A percentile compares a stretch with the other conserved stretches of the same genome.
Conservation (phyloP, 306 rosid species). For the Leucaena leucocephala region DNA sequence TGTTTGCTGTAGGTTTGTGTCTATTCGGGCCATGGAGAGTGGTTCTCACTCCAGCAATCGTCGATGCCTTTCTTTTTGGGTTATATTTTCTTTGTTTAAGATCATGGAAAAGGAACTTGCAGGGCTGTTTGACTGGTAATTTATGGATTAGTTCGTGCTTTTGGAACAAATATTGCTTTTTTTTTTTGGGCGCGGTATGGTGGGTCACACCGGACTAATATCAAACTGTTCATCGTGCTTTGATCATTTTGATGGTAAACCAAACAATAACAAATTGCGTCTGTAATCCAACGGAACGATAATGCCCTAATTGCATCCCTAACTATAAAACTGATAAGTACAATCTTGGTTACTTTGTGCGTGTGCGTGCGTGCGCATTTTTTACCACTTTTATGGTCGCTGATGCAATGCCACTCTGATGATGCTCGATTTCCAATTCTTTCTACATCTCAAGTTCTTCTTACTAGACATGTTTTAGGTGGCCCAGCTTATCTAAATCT, state of each 20-base stretch:
- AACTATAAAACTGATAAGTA: not conserved
- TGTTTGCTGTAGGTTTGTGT: conserved; percentile 49
- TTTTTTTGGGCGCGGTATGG: too few relatives aligned
- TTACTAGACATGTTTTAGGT: not conserved
- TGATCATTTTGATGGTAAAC: conserved; percentile 9
- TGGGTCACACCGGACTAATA: not conserved
- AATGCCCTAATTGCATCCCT: not conserved
- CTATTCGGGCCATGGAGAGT: conserved; percentile 59
- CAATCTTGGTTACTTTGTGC: conserved; percentile 8
- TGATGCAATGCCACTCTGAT: not conserved
- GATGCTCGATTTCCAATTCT: not conserved
- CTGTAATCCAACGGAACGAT: not conserved
- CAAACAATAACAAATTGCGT: not conserved
- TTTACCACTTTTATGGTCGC: too few relatives aligned
- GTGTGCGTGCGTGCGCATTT: too few relatives aligned
- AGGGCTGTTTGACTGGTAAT: conserved; percentile 50
- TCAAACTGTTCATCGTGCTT: not conserved
- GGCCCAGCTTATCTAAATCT: too few relatives aligned
- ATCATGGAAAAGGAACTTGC: conserved; percentile 51
- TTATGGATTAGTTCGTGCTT: conserved; percentile 2
- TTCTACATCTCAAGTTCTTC: not conserved
- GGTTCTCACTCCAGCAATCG: conserved; percentile 55
- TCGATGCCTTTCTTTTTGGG: conserved; percentile 70
- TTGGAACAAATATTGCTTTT: not conserved
- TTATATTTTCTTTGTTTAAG: conserved; percentile 52